A percentile compares a stretch with the other conserved stretches of the same genome.
Conservation (phyloP, 2,329 filamentous ascomycete genomes). For the Curvularia spicifera region DNA sequence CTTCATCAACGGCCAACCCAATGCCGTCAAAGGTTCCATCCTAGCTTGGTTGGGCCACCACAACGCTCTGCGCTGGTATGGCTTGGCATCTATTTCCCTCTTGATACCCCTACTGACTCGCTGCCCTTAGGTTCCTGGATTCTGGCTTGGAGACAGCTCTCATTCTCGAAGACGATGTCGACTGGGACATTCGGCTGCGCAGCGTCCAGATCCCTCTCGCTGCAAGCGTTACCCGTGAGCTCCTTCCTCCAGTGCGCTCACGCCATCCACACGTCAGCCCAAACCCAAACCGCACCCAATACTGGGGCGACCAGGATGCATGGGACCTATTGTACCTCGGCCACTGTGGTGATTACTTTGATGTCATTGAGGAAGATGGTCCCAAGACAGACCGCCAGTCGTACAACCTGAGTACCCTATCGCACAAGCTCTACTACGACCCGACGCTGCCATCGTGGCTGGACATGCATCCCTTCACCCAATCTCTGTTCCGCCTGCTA, state of each 20-base stretch:
- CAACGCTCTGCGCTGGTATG: conserved; percentile 51
- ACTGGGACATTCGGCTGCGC: conserved; percentile 55
- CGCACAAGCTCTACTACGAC: conserved; percentile 48
- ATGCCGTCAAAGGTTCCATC: conserved; percentile 50
- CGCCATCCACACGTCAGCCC: conserved; percentile 27
- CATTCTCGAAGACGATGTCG: conserved; percentile 56
- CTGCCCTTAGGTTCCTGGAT: conserved; percentile 48
- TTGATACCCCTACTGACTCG: conserved; percentile 22
- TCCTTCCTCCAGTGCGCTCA: conserved; percentile 41
- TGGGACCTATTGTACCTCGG: conserved; percentile 56
- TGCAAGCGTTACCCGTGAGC: conserved; percentile 49
- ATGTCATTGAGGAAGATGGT: conserved; percentile 42
- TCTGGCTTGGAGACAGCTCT: conserved; percentile 52
- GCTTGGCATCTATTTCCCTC: conserved; percentile 19
- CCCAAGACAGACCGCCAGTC: conserved; percentile 29
- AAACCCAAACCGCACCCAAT: conserved; percentile 39
- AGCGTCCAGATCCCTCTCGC: conserved; percentile 52
- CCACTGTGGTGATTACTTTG: conserved; percentile 54
- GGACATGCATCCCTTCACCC: conserved; percentile 52
- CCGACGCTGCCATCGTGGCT: conserved; percentile 45
- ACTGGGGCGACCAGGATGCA: conserved; percentile 49
- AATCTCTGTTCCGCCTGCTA: conserved; percentile 45
- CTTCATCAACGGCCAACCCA: conserved; percentile 45
- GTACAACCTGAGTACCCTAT: conserved; percentile 42
- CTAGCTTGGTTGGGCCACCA: conserved; percentile 55